Evolutionary conservation across 495 filamentous ascomycete genomes (phyloP).

Genomic region (Tuber melanosporum): DNA sequence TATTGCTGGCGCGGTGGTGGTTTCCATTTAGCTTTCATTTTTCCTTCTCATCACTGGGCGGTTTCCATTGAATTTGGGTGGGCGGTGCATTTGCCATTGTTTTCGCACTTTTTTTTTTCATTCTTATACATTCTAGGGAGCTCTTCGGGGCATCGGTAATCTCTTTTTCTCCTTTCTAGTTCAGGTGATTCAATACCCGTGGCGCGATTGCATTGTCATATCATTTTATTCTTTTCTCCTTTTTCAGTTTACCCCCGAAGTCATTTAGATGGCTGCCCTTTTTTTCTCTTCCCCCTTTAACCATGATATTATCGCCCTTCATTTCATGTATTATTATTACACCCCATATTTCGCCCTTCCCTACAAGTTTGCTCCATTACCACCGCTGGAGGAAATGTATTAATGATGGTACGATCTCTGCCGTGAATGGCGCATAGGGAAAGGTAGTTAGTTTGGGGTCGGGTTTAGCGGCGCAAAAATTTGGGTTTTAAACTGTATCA

Average conservation of each 20-base stretch:
- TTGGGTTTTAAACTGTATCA: constrained; percentile 2
- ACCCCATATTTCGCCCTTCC: not conserved
- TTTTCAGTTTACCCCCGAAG: not conserved
- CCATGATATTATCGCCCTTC: not conserved
- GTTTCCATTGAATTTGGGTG: constrained; percentile 1
- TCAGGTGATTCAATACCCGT: not conserved
- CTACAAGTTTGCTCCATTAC: not conserved
- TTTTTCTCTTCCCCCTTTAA: not conserved
- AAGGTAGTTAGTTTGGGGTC: not conserved
- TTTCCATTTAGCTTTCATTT: constrained; percentile 11
- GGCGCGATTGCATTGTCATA: not conserved
- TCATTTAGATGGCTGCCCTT: constrained; percentile 1
- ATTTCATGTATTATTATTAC: constrained; percentile 1
- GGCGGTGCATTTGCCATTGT: constrained; percentile 6
- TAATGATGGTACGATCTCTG: not conserved
- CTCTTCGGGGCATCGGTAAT: constrained; percentile 1
- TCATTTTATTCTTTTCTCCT: not conserved
- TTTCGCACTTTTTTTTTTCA: not conserved
- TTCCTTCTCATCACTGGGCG: constrained; percentile 7
- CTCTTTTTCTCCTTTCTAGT: constrained; percentile 6
- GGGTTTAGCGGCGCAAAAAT: not conserved
- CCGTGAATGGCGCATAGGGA: not conserved
- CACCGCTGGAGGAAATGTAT: not conserved
- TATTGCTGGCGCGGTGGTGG: constrained; percentile 22
- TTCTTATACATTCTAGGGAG: constrained; percentile 9